Evolutionary conservation across 2,329 filamentous ascomycete species (phyloP), one percentile per base, ranked within the genome.

Genomic region (Penicillium carneum): DNA sequence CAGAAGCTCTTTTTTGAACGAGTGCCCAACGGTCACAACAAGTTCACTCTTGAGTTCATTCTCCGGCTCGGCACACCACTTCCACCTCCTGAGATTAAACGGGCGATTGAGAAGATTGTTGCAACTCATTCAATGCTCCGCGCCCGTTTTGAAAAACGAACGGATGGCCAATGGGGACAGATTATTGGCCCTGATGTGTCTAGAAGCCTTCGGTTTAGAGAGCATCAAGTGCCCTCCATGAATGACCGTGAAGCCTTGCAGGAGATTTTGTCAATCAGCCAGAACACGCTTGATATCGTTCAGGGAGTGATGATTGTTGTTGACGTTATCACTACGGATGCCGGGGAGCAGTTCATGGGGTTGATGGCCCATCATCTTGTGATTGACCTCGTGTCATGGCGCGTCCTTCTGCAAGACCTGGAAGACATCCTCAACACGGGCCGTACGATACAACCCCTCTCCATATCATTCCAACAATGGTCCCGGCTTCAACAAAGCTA

Each of bases 281-380:
- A 59, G 29, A 29, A 23, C 31, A 52, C 6, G 4, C 47, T 58
- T 16, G 39, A 59, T 10, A 53, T 59, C n/a, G 16, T 5, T 14
- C 3, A 23, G 12, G 33, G 33, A 14, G 12, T 12, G 12, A 14
- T 59, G 31, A 16, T 53, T 10, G 10, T 43, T 6, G 34, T 59
- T 10, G 56, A 59, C 10, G 2, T 53, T 12, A 26, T 59, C 12
- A 12, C 12, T 11, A 34, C 33, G 4, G 33, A 34, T 23, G 4
- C 8, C 41, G 23, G 18, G 5, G 45, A 49, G 26, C 61, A 62
- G 18, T 61, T 68, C 29, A n/a, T 65, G 18, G 29, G 31, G 0
- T 51, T 81, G 9, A 66, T 61, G 7, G 61, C 61, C 1, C 65
- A 68, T 50, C 65, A 69, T 26, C 49, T 65, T 8, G 52, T 64